These are phyloP conservation scores for Knufia fluminis DNA, from an alignment of 2,329 filamentous ascomycete species.

Conservation along the genomic window DNA sequence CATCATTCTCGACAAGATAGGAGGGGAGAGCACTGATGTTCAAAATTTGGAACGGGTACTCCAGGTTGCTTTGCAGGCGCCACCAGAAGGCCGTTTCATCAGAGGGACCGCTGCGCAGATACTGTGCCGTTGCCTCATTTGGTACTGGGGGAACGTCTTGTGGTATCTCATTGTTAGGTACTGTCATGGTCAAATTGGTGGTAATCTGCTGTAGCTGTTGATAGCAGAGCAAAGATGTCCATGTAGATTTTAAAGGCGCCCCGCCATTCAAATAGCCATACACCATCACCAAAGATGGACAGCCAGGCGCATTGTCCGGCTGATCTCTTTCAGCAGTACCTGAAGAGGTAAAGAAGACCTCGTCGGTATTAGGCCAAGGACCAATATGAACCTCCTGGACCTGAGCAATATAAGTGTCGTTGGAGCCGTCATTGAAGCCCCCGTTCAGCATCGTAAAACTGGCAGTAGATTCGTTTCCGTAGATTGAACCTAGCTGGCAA, in stretches of 20 bases:
- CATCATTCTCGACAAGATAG: too few relatives aligned
- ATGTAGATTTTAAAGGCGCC: neutral
- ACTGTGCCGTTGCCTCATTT: conserved; percentile 8
- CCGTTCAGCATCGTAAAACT: too few relatives aligned
- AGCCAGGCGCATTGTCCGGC: conserved; percentile 15
- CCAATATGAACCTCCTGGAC: conserved; percentile 15
- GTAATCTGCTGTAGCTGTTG: conserved; percentile 13
- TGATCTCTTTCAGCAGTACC: conserved; percentile 9
- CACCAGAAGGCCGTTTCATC: conserved; percentile 5
- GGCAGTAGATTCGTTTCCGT: conserved; percentile 11
- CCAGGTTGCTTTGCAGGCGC: neutral
- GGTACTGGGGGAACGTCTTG: conserved; percentile 4
- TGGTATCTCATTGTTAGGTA: conserved; percentile 2
- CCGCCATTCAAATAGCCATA: conserved; percentile 14
- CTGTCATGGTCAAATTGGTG: conserved; percentile 1
- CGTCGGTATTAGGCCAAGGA: conserved; percentile 8
- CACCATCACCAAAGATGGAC: conserved; percentile 15
- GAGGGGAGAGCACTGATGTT: neutral
- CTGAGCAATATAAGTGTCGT: conserved; percentile 11
- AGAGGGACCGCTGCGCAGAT: conserved; percentile 7
- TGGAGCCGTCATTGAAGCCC: neutral
- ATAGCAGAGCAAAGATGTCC: conserved; percentile 13
- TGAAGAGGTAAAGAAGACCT: neutral
- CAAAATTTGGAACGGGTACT: neutral
- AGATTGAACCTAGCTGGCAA: conserved; percentile 12